Evolutionary conservation across 2,329 filamentous ascomycete genomes (phyloP), one percentile per base, ranked within the genome.

Genomic region (Colletotrichum sp.): DNA sequence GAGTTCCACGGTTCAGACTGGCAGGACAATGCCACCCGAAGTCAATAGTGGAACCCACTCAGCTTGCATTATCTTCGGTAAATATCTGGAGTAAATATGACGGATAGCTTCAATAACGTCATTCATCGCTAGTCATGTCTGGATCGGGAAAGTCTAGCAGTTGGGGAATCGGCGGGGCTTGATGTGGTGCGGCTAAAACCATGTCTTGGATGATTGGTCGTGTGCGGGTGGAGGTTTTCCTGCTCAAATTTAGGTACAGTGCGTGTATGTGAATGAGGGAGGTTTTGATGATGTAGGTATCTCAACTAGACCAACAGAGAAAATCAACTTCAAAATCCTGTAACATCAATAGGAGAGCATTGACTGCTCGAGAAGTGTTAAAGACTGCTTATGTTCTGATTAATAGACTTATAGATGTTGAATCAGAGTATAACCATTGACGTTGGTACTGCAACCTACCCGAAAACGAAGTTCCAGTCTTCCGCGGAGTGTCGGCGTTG

Each of bases 31-130:
- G 2, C 9, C 39, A 48, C 39, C 39, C 3, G 0, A 5, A 9
- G 3, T n/a, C 18, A 0, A n/a, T 2, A 0, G 39, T 48, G 39
- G 39, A n/a, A 48, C n/a, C n/a, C n/a, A n/a, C n/a, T n/a, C n/a
- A n/a, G n/a, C n/a, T n/a, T n/a, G n/a, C n/a, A n/a, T n/a, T n/a
- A n/a, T n/a, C n/a, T n/a, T 48, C 39, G 39, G 39, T 48, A 22
- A 48, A 48, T n/a, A 6, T 48, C 9, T 48, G 18, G 9, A 48
- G 39, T n/a, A 48, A 18, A 12, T 48, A 5, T n/a, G 5, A 18
- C 5, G 9, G 39, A 48, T 48, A n/a, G 39, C 39, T 48, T 22
- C 39, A 48, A 12, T 48, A n/a, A 48, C 39, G 18, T 48, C 18
- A 48, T 48, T 48, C 5, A 1, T 48, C 1, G 18, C 12, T 48